These are phyloP conservation scores for Cladophialophora immunda DNA, from an alignment of 2,329 filamentous ascomycete species.

Conservation along the genomic window DNA sequence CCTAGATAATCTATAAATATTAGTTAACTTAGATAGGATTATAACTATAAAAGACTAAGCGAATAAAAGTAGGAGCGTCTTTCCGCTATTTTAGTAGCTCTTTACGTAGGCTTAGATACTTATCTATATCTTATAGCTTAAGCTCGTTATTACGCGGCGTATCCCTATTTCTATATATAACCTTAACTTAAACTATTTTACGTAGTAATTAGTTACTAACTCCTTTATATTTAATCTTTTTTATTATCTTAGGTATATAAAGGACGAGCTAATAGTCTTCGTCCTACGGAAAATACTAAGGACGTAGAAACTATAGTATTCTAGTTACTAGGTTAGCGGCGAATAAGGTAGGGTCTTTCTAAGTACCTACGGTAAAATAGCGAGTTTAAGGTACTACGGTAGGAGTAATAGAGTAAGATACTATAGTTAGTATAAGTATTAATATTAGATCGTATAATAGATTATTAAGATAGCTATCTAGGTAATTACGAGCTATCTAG, in stretches of 20 bases:
- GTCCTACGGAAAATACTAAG: neutral
- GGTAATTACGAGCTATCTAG: neutral
- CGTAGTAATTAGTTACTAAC: neutral
- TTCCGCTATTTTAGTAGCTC: neutral
- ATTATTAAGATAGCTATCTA: neutral
- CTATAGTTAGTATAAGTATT: neutral
- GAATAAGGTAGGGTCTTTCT: neutral
- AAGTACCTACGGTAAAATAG: neutral
- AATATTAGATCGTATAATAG: neutral
- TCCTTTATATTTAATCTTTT: slow-evolving; percentile 3
- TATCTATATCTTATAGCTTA: neutral
- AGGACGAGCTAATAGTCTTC: neutral
- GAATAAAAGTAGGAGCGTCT: neutral
- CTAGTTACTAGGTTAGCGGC: neutral
- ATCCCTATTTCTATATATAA: neutral
- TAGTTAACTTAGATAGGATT: neutral
- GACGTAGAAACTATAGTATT: neutral
- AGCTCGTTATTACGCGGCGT: neutral
- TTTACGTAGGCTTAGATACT: neutral
- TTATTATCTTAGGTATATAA: neutral
- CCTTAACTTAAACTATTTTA: neutral
- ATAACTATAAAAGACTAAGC: neutral
- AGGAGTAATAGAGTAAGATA: neutral
- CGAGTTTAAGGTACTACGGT: neutral
- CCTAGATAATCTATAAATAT: too few species aligned